A percentile compares a stretch with the other conserved stretches of the same genome.
Evolutionary conservation across 1,139 yeast species (phyloP).

Genomic region (Debaryomyces psychrophilus): DNA sequence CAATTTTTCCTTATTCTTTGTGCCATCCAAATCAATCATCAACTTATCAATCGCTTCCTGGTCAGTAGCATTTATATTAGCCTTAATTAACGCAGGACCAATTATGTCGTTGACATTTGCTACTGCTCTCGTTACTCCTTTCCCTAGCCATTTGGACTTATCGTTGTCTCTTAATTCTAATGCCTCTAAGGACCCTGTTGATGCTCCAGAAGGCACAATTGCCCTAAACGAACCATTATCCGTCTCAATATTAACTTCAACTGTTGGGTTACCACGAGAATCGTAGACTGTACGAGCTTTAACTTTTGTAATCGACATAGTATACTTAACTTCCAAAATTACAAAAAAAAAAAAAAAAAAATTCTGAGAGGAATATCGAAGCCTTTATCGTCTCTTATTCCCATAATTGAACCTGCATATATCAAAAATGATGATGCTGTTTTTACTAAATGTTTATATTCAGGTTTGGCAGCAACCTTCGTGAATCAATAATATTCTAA

Average conservation of each 20-base stretch:
- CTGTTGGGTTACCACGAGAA: conserved; percentile 98
- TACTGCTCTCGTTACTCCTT: conserved; percentile 93
- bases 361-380: background rate
- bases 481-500: no score
- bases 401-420: no score
- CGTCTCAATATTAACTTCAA: conserved; percentile 90
- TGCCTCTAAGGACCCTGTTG: conserved; percentile 95
- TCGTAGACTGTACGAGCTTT: conserved; percentile 96
- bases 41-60: conserved; percentile 81
- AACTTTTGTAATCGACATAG: conserved; percentile 57
- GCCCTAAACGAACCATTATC: conserved; percentile 87
- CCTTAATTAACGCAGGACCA: conserved; percentile 84
- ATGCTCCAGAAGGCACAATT: conserved; percentile 96
- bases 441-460: no score
- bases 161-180: conserved; percentile 94
- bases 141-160: conserved; percentile 91
- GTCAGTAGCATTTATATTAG: conserved; percentile 72
- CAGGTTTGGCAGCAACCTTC: no score
- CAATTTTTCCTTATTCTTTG: conserved; percentile 89
- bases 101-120: conserved; percentile 85
- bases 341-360: background rate
- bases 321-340: no score
- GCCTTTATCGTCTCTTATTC: no score
- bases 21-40: conserved; percentile 80
- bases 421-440: no score